These are phyloP conservation scores for Pugionium dolabratum DNA, from an alignment of 345 rosid genomes.

Conservation along the genomic window DNA sequence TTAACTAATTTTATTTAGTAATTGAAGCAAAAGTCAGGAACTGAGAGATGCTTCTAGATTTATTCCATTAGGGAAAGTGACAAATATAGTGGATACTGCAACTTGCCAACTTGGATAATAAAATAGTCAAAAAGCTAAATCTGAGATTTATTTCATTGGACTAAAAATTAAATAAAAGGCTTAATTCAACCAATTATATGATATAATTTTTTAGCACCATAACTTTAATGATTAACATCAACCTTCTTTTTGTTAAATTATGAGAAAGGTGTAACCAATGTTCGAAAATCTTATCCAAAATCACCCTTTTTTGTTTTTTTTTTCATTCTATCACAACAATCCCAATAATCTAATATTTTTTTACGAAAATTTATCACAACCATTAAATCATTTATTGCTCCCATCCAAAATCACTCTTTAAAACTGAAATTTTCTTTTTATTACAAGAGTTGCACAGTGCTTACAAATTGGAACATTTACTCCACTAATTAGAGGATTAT, in stretches of 20 bases:
- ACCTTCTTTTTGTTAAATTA: conserved; percentile 8
- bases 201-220: conserved; percentile 3
- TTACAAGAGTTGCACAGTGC: neutral
- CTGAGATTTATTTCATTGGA: conserved; percentile 25
- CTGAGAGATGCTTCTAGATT: conserved; percentile 26
- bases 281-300: neutral
- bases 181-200: no score
- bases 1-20: no score
- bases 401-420: neutral
- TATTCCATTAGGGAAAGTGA: conserved; percentile 30
- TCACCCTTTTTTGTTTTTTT: no score
- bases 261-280: neutral
- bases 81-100: conserved; percentile 35
- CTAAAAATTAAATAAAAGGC: neutral
- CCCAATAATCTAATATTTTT: no score
- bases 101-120: conserved; percentile 36
- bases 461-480: conserved; percentile 4
- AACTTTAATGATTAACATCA: conserved; percentile 25
- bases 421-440: neutral
- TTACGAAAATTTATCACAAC: no score
- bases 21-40: conserved; percentile 5
- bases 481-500: neutral
- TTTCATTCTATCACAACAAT: no score
- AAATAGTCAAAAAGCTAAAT: neutral
- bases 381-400: no score